These are phyloP conservation scores for Solanum corneliomulleri DNA, from an alignment of 257 asterid species.

Conservation along the genomic window DNA sequence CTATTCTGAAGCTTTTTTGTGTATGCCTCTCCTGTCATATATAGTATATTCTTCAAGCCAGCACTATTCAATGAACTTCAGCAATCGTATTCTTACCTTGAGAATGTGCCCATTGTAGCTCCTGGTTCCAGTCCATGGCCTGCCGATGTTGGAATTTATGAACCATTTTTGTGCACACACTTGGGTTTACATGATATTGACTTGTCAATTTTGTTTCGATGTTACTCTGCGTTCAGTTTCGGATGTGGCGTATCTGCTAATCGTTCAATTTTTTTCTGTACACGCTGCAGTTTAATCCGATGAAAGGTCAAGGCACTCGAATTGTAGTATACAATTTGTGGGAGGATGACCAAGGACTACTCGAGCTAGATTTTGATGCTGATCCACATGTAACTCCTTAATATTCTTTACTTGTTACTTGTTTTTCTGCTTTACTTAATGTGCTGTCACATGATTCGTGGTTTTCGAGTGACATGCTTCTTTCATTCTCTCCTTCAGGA, in stretches of 20 bases:
- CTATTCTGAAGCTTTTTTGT: background rate
- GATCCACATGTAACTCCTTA: conserved; percentile 54
- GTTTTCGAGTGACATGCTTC: background rate
- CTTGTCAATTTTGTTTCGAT: background rate
- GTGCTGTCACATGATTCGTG: background rate
- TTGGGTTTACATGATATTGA: background rate
- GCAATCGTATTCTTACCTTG: background rate
- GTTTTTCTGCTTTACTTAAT: background rate
- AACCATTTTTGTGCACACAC: background rate
- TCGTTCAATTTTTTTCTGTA: background rate
- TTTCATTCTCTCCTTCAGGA: conserved; percentile 33
- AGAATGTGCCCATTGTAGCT: background rate
- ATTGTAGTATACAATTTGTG: conserved; percentile 82
- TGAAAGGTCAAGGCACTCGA: conserved; percentile 78
- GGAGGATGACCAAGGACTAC: conserved; percentile 90
- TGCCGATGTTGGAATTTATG: background rate
- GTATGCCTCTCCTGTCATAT: background rate
- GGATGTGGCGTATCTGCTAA: background rate
- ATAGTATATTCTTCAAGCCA: background rate
- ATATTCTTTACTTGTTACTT: background rate
- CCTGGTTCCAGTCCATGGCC: background rate
- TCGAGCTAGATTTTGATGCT: conserved; percentile 81
- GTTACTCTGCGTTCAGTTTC: background rate
- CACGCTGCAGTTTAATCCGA: conserved; percentile 48
- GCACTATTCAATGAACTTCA: background rate